These are phyloP conservation scores for Aphanomyces stellatus DNA, from an alignment of 352 stramenopile species.

Conservation along the genomic window DNA sequence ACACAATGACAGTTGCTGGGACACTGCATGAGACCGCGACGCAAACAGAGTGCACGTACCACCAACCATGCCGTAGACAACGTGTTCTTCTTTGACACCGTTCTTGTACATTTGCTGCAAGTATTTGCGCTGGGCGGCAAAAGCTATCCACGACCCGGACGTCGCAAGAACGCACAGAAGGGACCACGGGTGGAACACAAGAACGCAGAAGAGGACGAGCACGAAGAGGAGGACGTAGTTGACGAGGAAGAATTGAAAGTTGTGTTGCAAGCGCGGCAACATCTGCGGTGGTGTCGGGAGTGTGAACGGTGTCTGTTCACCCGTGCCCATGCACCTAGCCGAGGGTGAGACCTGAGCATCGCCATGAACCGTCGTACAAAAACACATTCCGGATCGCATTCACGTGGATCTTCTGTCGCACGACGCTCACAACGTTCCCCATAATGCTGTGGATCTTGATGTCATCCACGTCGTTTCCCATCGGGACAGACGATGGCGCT, in stretches of 20 bases:
- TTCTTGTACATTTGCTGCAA: conserved; percentile 4
- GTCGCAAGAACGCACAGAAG: conserved; percentile 6
- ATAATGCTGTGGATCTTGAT: conserved; percentile 20
- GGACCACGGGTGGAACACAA: conserved; percentile 22
- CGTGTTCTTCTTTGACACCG: neutral
- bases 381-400: conserved; percentile 19
- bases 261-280: conserved; percentile 47
- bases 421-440: neutral
- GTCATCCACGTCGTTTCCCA: neutral
- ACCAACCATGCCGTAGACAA: conserved; percentile 7
- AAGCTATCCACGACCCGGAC: neutral
- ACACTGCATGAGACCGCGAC: neutral
- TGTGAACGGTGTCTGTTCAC: conserved; percentile 52
- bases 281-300: conserved; percentile 40
- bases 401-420: conserved; percentile 16
- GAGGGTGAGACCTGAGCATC: neutral
- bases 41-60: neutral
- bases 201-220: conserved; percentile 49
- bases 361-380: neutral
- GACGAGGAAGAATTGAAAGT: conserved; percentile 61
- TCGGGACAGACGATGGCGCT: neutral
- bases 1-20: conserved; percentile 3
- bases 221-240: conserved; percentile 61
- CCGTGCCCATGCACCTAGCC: conserved; percentile 44
- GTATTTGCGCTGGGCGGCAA: conserved; percentile 11